These are phyloP conservation scores for Diaporthe sp. DNA, from an alignment of 2,329 filamentous ascomycete genomes.

Conservation along the genomic window DNA sequence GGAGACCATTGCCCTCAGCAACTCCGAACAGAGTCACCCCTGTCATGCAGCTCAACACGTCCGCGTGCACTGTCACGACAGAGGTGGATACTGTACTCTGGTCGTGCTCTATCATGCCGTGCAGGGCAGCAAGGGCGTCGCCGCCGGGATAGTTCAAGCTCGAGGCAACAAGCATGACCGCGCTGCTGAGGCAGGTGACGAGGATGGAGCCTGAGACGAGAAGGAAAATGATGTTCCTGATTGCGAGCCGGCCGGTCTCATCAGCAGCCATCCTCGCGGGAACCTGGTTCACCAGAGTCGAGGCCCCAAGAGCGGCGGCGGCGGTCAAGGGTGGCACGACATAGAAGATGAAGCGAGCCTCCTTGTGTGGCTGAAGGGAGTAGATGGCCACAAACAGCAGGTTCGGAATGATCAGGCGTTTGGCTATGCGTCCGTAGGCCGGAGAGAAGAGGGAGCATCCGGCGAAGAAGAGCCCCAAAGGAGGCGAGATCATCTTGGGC, in stretches of 20 bases:
- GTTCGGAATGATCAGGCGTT: slow-evolving; percentile 73
- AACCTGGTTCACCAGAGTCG: slow-evolving; percentile 71
- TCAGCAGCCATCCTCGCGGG: slow-evolving; percentile 32
- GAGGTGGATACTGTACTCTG: slow-evolving; percentile 49
- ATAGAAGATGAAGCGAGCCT: slow-evolving; percentile 96
- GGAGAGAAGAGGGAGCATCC: slow-evolving; percentile 66
- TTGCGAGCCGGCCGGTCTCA: slow-evolving; percentile 60
- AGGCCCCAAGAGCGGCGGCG: slow-evolving; percentile 80
- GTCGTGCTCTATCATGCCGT: slow-evolving; percentile 53
- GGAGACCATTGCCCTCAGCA: slow-evolving; percentile 52
- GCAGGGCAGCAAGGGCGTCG: slow-evolving; percentile 75
- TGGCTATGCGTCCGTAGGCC: slow-evolving; percentile 58
- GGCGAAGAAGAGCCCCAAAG: slow-evolving; percentile 72
- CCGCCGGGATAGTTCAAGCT: slow-evolving; percentile 96
- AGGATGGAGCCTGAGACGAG: slow-evolving; percentile 69
- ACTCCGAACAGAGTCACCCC: slow-evolving; percentile 77
- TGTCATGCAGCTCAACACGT: slow-evolving; percentile 79
- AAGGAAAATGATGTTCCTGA: slow-evolving; percentile 58
- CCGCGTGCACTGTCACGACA: slow-evolving; percentile 69
- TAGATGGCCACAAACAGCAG: slow-evolving; percentile 83
- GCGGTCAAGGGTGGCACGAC: slow-evolving; percentile 85
- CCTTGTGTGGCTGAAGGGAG: slow-evolving; percentile 93
- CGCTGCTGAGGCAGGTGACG: slow-evolving; percentile 73
- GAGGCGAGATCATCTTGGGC: slow-evolving; percentile 88
- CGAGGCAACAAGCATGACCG: slow-evolving; percentile 81